These are phyloP conservation scores for Kodamaea suecica DNA, from an alignment of 1,139 yeast genomes.

Conservation along the genomic window DNA sequence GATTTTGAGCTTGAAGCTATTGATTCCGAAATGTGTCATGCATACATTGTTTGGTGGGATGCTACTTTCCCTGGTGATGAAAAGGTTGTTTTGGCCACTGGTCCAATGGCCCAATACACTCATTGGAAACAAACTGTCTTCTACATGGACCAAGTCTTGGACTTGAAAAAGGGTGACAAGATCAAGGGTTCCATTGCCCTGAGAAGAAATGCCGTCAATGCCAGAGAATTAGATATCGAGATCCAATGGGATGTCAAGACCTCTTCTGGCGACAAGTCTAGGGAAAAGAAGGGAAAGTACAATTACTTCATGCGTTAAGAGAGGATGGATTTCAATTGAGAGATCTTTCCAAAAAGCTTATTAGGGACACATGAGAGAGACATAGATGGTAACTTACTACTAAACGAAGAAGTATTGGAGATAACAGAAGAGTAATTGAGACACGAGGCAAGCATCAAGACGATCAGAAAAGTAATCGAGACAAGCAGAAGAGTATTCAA, in stretches of 20 bases:
- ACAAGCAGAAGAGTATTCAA: too few species aligned
- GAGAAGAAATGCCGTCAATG: conserved; percentile 73
- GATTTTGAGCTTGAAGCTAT: conserved; percentile 69
- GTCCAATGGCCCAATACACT: conserved; percentile 77
- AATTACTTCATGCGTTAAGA: conserved; percentile 65
- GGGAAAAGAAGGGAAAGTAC: conserved; percentile 54
- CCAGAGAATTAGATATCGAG: conserved; percentile 80
- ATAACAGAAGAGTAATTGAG: too few species aligned
- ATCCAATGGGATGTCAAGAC: conserved; percentile 59
- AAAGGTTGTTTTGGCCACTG: conserved; percentile 68
- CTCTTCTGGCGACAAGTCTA: conserved; percentile 47
- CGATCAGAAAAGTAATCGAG: too few species aligned
- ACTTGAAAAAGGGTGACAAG: conserved; percentile 71
- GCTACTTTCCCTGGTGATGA: conserved; percentile 77
- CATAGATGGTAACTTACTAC: too few species aligned
- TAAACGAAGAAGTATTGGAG: too few species aligned
- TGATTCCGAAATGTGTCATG: conserved; percentile 82
- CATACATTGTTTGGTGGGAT: conserved; percentile 92
- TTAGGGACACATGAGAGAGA: too few species aligned
- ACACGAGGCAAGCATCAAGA: too few species aligned
- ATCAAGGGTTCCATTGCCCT: conserved; percentile 71
- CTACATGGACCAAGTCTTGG: conserved; percentile 80
- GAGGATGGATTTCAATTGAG: too few species aligned
- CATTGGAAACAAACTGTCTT: conserved; percentile 99
- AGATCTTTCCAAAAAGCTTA: too few species aligned